Base-by-base conservation (phyloP, 805 yeast genomes). In the Barnettozyma pratensis region DNA sequence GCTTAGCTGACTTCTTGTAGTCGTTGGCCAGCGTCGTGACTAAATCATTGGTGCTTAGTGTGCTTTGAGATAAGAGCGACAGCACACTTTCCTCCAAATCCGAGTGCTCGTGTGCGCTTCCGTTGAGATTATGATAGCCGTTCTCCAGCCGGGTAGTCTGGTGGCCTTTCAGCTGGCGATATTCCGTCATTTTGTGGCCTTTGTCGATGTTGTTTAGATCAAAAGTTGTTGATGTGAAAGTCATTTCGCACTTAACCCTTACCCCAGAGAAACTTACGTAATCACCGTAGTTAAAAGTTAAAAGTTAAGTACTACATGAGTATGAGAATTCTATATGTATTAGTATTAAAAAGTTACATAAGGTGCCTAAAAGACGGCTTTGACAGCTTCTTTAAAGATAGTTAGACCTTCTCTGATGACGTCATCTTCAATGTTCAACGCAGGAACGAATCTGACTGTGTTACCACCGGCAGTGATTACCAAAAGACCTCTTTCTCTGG, bases 391-490 rank as follows among this genome's bases (percentile, higher is more conserved):
- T 49, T 78, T 84, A 50, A 92, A 77, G 40, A 90, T 78, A 11
- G 74, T 75, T 44, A 94, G 67, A 34, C 98, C 99, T 54, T 80
- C 77, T 40, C 73, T 73, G 39, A 89, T 80, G 37, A 76, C 80
- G 30, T 80, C 82, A 46, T 83, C 81, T 30, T 81, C 83, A 51
- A 91, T 89, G 56, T 85, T 90, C 63, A 94, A 75, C 7, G 98
- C 94, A 32, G 99, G 99, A 31, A 92, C 94, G 54, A 94, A 74
- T 69, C 99, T 80, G 46, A 94, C 71, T 8, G 94, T 92, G 64
- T 90, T 89, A 57, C 86, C 84, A 41, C 98, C 99, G 6, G 97
- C 96, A 25, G 96, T 86, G 48, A 94, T 87, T 27, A 90, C 79
- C 50, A 94, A 71, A 54, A 94, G 71, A 4, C 98, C 97, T 51